phyloP scores from a whole-genome alignment of 257 asterid species.

The Phtheirospermum japonicum region DNA sequence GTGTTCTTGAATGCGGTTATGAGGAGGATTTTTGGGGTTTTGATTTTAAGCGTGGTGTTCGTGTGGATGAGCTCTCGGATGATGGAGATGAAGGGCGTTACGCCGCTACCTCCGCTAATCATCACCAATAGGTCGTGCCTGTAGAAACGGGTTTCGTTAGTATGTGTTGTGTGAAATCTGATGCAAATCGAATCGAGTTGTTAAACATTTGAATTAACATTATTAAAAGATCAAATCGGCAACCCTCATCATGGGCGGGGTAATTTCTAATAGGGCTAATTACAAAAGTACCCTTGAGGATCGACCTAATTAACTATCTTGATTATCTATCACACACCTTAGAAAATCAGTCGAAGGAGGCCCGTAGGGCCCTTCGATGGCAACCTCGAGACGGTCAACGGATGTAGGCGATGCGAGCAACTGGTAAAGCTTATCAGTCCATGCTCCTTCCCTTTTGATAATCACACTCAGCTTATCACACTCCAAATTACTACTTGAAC shows the following conservation, averaged over 20 bases:
- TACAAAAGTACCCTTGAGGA: no score
- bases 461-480: conserved; percentile 50
- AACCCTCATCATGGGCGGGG: no score
- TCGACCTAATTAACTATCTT: no score
- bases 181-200: background rate
- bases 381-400: conserved; percentile 45
- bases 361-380: conserved; percentile 77
- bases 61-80: conserved; percentile 45
- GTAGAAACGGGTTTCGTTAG: background rate
- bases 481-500: conserved; percentile 57
- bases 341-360: conserved; percentile 28
- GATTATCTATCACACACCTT: background rate
- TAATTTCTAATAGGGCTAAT: no score
- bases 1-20: conserved; percentile 57
- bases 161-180: background rate
- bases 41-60: conserved; percentile 32
- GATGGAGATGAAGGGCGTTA: conserved; percentile 69
- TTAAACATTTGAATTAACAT: no score
- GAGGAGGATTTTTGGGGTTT: conserved; percentile 48
- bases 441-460: conserved; percentile 62
- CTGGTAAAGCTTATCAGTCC: conserved; percentile 57
- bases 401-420: conserved; percentile 47
- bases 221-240: no score
- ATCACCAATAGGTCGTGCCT: conserved; percentile 62
- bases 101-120: conserved; percentile 81